Conservation (phyloP, 2,329 filamentous ascomycete genomes). For the Scedosporium aurantiacum region DNA sequence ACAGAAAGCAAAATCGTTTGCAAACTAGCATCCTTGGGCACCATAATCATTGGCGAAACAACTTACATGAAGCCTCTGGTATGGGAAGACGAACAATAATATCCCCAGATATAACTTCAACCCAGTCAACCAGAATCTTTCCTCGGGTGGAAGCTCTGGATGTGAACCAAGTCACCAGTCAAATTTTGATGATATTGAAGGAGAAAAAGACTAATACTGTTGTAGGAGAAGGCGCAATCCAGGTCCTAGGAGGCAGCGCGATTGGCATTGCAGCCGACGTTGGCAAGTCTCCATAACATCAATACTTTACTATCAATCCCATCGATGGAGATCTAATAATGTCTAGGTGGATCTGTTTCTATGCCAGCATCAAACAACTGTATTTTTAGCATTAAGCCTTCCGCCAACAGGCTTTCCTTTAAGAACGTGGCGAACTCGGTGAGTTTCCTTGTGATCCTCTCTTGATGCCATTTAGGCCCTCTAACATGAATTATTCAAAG, state of each 20-base stretch:
- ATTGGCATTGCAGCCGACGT: background rate
- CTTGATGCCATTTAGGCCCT: background rate
- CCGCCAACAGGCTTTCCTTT: background rate
- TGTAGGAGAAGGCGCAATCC: slow-evolving; percentile 1
- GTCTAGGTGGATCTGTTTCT: background rate
- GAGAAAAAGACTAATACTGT: background rate
- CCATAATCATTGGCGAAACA: slow-evolving; percentile 41
- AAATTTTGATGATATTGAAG: background rate
- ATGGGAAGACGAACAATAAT: slow-evolving; percentile 5
- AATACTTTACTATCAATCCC: too few species aligned
- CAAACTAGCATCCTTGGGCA: slow-evolving; percentile 36
- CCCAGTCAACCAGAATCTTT: slow-evolving; percentile 4
- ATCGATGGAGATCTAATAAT: background rate
- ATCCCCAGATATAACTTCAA: slow-evolving; percentile 4
- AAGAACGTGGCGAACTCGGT: slow-evolving; percentile 6
- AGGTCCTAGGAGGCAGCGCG: slow-evolving; percentile 1
- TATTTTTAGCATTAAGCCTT: slow-evolving; percentile 3
- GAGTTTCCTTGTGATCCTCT: background rate
- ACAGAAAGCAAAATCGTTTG: slow-evolving; percentile 36
- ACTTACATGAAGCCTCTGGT: slow-evolving; percentile 16
- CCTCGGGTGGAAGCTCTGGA: slow-evolving; percentile 4
- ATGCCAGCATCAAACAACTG: slow-evolving; percentile 3
- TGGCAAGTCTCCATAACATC: background rate
- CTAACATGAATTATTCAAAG: background rate
- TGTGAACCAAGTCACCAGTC: background rate